These are phyloP conservation scores for Lolium multiflorum DNA, from an alignment of 176 grass and related monocot species.

Conservation along the genomic window DNA sequence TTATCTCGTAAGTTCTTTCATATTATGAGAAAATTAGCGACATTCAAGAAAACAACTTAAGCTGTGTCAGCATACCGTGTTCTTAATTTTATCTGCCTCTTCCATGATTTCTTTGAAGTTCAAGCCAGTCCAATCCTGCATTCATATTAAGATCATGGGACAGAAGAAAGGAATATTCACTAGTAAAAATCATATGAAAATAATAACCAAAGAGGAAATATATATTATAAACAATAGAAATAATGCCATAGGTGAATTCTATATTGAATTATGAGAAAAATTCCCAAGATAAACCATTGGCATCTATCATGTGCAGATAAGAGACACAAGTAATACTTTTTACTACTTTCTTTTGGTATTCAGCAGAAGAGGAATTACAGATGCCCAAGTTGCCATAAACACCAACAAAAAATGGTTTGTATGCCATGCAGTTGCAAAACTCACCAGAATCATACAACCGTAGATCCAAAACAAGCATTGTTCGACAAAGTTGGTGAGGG, in stretches of 20 bases:
- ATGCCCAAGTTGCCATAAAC: not conserved
- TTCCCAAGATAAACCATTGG: conserved; percentile 12
- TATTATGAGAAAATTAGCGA: not conserved
- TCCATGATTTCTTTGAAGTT: conserved; percentile 98
- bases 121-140: conserved; percentile 97
- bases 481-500: not conserved
- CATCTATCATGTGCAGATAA: not conserved
- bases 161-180: conserved; percentile 13
- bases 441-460: conserved; percentile 15
- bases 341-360: conserved; percentile 12
- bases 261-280: conserved; percentile 28
- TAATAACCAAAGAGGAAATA: conserved; percentile 6
- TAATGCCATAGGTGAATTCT: conserved; percentile 4
- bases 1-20: conserved; percentile 1
- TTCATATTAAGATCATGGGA: conserved; percentile 24
- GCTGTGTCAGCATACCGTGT: conserved; percentile 59
- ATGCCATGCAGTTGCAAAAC: not conserved
- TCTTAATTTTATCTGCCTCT: conserved; percentile 92
- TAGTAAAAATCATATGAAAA: not conserved
- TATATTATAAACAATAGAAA: conserved; percentile 14
- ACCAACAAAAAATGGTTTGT: conserved; percentile 17
- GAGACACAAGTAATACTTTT: not conserved
- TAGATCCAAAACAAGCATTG: conserved; percentile 7
- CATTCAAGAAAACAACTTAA: conserved; percentile 21
- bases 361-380: not conserved